Evolutionary conservation across 2,329 filamentous ascomycete genomes (phyloP), one percentile per base, ranked within the genome.

Genomic region (Aureobasidium subglaciale): DNA sequence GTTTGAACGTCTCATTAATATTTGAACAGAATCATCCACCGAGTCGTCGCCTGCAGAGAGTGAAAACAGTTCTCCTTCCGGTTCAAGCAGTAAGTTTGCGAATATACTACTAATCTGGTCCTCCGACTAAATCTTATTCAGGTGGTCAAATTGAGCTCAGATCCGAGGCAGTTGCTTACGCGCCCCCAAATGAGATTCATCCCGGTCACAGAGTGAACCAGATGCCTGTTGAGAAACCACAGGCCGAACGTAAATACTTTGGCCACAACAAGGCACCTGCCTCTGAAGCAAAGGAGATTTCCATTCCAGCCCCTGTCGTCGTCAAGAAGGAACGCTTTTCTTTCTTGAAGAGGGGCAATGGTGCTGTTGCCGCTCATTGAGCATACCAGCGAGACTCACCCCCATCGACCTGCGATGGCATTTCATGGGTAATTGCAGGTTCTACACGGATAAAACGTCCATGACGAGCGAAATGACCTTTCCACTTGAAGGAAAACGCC

Each of bases 271-370:
- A 53, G 38, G 38, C 41, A 30, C 50, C 56, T 8, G 15, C 5
- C 4, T 48, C 53, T 11, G 53, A 46, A 16, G 25, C 41, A n/a
- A 50, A 34, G 8, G 50, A 46, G 3, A 29, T 52, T 2, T 20
- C 58, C 10, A 40, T 41, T 2, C 43, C 58, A 9, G 52, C 45
- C 13, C 38, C 29, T 25, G 30, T 41, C 5, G 18, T 37, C 11
- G 42, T 41, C n/a, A 57, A 58, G 53, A 60, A 60, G 38, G 54
- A 58, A 16, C 57, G 59, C 1, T 59, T 60, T 34, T 59, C 54
- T 13, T 54, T 60, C 24, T 27, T 58, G 24, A 58, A 56, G 46
- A 48, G 43, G 22, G 46, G 56, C 48, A 35, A 37, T 24, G 40
- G 50, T 55, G 41, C 53, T 32, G 59, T 60, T 15, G 49, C 56